phyloP scores from a whole-genome alignment of 345 rosid species.

The Chamaenerion angustifolium region DNA sequence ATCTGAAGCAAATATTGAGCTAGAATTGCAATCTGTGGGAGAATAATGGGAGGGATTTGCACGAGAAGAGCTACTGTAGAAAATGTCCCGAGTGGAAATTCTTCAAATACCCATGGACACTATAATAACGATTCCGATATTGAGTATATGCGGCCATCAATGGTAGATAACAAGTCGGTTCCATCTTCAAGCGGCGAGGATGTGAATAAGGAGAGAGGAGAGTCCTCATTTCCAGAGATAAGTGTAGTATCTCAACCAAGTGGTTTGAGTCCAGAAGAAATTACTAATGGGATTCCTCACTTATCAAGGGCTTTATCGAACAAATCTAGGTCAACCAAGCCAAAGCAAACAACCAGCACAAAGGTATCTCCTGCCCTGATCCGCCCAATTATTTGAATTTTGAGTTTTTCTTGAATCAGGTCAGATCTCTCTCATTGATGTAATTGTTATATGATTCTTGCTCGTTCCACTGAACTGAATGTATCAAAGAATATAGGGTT shows the following conservation, averaged over 20 bases:
- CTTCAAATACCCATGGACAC: slow-evolving; percentile 47
- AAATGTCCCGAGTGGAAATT: slow-evolving; percentile 84
- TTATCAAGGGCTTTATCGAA: slow-evolving; percentile 52
- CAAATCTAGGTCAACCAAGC: slow-evolving; percentile 62
- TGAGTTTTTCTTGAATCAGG: too few relatives aligned
- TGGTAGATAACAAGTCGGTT: slow-evolving; percentile 19
- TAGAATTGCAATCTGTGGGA: slow-evolving; percentile 2
- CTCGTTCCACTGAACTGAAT: too few relatives aligned
- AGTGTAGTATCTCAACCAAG: slow-evolving; percentile 13
- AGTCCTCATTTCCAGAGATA: slow-evolving; percentile 44
- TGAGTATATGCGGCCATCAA: slow-evolving; percentile 21
- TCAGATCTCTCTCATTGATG: too few relatives aligned
- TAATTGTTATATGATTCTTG: too few relatives aligned
- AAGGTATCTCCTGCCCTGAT: slow-evolving; percentile 29
- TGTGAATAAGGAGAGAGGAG: slow-evolving; percentile 30
- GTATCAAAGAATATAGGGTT: too few relatives aligned
- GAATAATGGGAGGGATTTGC: slow-evolving; percentile 92
- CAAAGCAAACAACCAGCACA: slow-evolving; percentile 74
- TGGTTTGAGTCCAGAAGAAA: slow-evolving; percentile 29
- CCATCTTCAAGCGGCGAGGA: slow-evolving; percentile 32
- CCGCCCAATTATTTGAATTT: too few relatives aligned
- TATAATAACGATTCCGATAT: slow-evolving; percentile 23
- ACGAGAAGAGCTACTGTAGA: slow-evolving; percentile 89
- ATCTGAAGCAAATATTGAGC: slow-evolving; percentile 11
- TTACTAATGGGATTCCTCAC: slow-evolving; percentile 54